Evolutionary conservation across 2,329 filamentous ascomycete genomes (phyloP).

Genomic region (Paraconiothyrium brasiliense): DNA sequence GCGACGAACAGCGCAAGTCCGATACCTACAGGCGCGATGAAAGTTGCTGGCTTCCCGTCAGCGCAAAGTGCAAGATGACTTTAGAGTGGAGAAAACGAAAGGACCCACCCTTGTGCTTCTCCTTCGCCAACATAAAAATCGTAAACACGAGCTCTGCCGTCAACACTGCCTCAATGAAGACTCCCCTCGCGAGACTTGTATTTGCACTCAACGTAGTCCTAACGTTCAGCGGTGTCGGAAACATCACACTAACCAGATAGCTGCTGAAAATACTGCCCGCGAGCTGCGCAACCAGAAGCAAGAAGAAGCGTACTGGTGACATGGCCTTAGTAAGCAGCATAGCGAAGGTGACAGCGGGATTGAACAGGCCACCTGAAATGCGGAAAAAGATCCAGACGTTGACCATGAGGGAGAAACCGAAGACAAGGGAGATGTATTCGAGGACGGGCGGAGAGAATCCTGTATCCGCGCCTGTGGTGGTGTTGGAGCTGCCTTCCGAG

Average conservation of each 20-base stretch:
- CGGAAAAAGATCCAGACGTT: constrained; percentile 54
- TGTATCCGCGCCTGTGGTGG: constrained; percentile 56
- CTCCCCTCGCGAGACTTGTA: constrained; percentile 55
- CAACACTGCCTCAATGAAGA: constrained; percentile 54
- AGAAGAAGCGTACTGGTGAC: constrained; percentile 51
- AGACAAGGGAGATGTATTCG: constrained; percentile 50
- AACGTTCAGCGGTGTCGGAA: constrained; percentile 58
- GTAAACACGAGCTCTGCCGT: constrained; percentile 44
- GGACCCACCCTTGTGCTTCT: constrained; percentile 67
- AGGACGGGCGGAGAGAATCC: constrained; percentile 57
- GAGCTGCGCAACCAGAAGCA: constrained; percentile 58
- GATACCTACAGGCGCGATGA: constrained; percentile 73
- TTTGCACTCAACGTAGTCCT: constrained; percentile 54
- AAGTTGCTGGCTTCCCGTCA: constrained; percentile 60
- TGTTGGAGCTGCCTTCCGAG: constrained; percentile 48
- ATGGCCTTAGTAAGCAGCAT: constrained; percentile 53
- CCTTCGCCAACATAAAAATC: constrained; percentile 68
- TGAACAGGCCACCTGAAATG: constrained; percentile 45
- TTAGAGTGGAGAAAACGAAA: neutral
- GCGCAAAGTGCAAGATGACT: neutral
- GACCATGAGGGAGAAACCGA: constrained; percentile 50
- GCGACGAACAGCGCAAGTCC: constrained; percentile 73
- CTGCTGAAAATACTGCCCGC: constrained; percentile 56
- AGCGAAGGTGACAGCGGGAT: constrained; percentile 46
- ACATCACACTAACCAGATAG: constrained; percentile 56